Percentiles rank a stretch among this genome's conserved stretches.
phyloP scores from a whole-genome alignment of 257 asterid genomes.

The Ilex aquifolium region DNA sequence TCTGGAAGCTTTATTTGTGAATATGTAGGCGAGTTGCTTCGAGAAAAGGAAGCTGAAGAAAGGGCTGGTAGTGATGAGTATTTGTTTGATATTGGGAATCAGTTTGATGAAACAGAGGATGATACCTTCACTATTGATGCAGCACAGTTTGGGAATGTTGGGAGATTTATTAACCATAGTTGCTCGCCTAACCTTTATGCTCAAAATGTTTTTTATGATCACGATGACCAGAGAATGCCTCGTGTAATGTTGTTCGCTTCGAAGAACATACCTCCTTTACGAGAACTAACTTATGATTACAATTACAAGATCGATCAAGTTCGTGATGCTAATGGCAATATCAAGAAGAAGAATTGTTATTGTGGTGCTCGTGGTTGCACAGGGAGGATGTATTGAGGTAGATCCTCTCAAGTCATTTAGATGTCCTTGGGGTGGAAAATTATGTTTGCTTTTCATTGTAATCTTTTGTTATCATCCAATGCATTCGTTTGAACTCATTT shows the following conservation, averaged over 20 bases:
- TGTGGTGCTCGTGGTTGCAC: constrained; percentile 23
- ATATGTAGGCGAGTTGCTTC: constrained; percentile 35
- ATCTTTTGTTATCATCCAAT: no score
- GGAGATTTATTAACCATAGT: constrained; percentile 44
- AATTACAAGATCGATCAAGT: constrained; percentile 17
- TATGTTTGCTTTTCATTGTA: no score
- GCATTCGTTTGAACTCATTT: no score
- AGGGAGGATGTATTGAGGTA: constrained; percentile 24
- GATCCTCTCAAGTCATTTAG: not conserved
- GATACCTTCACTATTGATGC: constrained; percentile 33
- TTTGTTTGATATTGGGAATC: constrained; percentile 16
- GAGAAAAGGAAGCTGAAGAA: constrained; percentile 20
- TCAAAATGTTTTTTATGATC: constrained; percentile 33
- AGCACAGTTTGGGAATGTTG: constrained; percentile 38
- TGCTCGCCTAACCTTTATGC: constrained; percentile 37
- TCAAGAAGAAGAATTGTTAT: constrained; percentile 22
- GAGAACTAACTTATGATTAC: constrained; percentile 39
- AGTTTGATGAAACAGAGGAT: constrained; percentile 8
- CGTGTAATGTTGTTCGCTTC: constrained; percentile 49
- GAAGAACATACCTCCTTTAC: constrained; percentile 35
- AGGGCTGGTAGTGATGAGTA: constrained; percentile 16
- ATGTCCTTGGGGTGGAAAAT: no score
- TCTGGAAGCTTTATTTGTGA: constrained; percentile 52
- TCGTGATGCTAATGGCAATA: constrained; percentile 20
- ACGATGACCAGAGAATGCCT: constrained; percentile 33